These are phyloP conservation scores for Fusarium nurragi DNA, from an alignment of 2,329 filamentous ascomycete species.

Conservation along the genomic window DNA sequence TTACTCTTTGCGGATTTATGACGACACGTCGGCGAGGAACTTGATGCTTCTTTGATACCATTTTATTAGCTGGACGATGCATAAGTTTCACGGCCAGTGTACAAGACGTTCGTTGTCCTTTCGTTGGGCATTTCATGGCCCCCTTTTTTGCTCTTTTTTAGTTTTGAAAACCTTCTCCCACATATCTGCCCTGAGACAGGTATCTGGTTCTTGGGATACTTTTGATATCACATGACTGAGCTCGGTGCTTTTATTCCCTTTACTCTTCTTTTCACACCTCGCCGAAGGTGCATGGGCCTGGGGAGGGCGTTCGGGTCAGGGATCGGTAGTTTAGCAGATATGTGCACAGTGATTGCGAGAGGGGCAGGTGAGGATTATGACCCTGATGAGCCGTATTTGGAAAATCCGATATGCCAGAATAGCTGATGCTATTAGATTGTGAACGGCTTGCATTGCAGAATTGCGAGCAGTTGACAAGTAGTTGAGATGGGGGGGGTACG, in stretches of 20 bases:
- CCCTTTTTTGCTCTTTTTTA: constrained; percentile 13
- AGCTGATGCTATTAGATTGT: neutral
- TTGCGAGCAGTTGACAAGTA: constrained; percentile 3
- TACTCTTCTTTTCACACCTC: constrained; percentile 30
- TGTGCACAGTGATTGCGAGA: neutral
- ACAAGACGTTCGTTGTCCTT: constrained; percentile 40
- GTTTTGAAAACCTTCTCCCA: constrained; percentile 33
- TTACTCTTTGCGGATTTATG: constrained; percentile 36
- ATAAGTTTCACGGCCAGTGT: constrained; percentile 38
- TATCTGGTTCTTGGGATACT: constrained; percentile 20
- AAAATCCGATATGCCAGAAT: constrained; percentile 2
- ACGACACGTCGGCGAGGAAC: constrained; percentile 42
- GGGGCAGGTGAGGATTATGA: constrained; percentile 1
- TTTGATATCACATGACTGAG: constrained; percentile 42
- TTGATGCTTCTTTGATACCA: constrained; percentile 44
- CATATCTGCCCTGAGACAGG: constrained; percentile 18
- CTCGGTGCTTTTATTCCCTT: constrained; percentile 36
- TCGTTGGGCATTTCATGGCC: constrained; percentile 26
- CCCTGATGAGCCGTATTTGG: constrained; percentile 2
- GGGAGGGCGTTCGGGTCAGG: constrained; percentile 27
- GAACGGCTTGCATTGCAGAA: constrained; percentile 15
- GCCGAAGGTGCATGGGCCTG: constrained; percentile 28
- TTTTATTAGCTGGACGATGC: constrained; percentile 45
- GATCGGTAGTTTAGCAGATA: neutral
- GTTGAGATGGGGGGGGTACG: neutral